Base-by-base conservation (phyloP, 1,139 yeast genomes). In the Ogataea hybrid region DNA sequence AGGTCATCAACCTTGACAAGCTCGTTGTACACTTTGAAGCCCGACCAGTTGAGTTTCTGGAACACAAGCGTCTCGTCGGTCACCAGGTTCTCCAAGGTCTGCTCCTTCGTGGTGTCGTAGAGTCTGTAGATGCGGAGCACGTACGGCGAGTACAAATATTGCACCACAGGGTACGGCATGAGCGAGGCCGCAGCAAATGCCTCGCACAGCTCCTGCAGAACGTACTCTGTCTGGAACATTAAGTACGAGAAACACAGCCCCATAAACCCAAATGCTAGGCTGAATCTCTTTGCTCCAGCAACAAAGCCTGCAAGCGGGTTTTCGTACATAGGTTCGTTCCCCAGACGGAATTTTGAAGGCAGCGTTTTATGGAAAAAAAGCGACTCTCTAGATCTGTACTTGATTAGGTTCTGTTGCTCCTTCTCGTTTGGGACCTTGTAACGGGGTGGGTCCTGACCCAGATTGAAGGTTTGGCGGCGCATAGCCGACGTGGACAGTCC, bases 101-200 rank as follows among this genome's bases (percentile, higher is more conserved):
- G 92, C 0, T 84, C 79, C 49, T 76, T 75, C 2, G 71, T 67
- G 40, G 74, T 71, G 54, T 80, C 79, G 57, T 85, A 86, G 29
- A 86, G 67, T 37, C 95, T 64, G 64, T 79, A 84, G 11, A 86
- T 79, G 50, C 89, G 68, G 1, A 87, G 71, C 21, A 86, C 95
- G 51, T 84, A 84, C 40, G 86, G 81, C 34, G 70, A 68, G 3
- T 88, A 78, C 43, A 80, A 70, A 56, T 71, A 79, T 44, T 80
- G 78, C 2, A 76, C 70, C 5, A 70, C 53, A 0, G 75, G 73
- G 2, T 73, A 73, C 0, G 87, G 86, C 1, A 70, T 37, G 7
- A 71, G 49, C 6, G 77, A 65, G 1, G 73, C 54, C 0, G 62
- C 47, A 1, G 72, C 57, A 14, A 75, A 66, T 5, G 70, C 53